Conservation (phyloP, 1,284 basidiomycete genomes). For the Microbotryomycetes sp. region DNA sequence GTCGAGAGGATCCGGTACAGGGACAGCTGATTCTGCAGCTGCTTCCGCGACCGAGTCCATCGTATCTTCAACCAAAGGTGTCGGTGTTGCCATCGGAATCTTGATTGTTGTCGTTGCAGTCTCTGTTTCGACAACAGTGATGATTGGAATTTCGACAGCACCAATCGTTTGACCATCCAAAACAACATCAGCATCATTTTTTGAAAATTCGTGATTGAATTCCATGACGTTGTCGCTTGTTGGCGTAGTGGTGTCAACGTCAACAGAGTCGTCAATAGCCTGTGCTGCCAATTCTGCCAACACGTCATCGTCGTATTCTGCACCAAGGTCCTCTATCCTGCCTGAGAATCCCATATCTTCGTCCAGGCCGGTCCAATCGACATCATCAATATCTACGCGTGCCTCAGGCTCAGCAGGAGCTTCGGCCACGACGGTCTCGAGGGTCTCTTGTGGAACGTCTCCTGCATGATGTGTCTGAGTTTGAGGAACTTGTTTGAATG, state of each 20-base stretch:
- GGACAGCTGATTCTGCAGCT: neutral
- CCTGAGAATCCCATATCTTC: no score
- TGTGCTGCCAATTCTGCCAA: neutral
- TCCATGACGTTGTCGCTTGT: neutral
- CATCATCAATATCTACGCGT: neutral
- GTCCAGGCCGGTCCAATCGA: neutral
- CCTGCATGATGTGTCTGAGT: no score
- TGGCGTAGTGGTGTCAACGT: no score
- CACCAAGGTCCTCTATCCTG: neutral
- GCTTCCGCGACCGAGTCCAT: neutral
- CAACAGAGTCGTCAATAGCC: neutral
- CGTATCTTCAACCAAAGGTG: neutral
- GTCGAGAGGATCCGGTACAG: neutral
- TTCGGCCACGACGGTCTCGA: neutral
- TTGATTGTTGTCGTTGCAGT: neutral
- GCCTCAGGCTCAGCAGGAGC: neutral
- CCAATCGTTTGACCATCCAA: neutral
- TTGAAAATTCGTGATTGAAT: neutral
- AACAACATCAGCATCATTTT: neutral
- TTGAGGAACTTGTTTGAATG: no score
- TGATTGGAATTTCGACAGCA: neutral
- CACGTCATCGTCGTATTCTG: neutral
- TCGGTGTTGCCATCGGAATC: neutral
- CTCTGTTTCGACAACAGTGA: neutral
- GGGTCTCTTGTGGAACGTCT: no score